Base-by-base conservation (phyloP, 108 stramenopile species). In the Cyclotella atomus region DNA sequence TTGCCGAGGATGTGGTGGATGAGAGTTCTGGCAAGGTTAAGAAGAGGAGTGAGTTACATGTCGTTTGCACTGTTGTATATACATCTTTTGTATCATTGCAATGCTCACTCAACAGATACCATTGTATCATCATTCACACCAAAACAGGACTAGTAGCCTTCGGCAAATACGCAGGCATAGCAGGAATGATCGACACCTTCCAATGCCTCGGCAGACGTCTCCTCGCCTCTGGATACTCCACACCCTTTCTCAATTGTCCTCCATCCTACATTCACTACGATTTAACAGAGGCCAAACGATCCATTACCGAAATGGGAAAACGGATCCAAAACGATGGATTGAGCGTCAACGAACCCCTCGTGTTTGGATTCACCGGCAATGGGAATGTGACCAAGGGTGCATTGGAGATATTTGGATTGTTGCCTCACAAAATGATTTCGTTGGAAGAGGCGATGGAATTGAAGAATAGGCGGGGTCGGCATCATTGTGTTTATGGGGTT, bases 81-180 rank as follows among this genome's bases (percentile, higher is more conserved):
- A 28, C 55, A 29, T 29, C 27, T 29, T 10, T n/a, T n/a, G n/a
- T n/a, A n/a, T n/a, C n/a, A n/a, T n/a, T n/a, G n/a, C n/a, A n/a
- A n/a, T n/a, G n/a, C n/a, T n/a, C n/a, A n/a, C n/a, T n/a, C n/a
- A n/a, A n/a, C n/a, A n/a, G n/a, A n/a, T n/a, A n/a, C n/a, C n/a
- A n/a, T n/a, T n/a, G n/a, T n/a, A n/a, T n/a, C 19, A 19, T 49
- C 47, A 28, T 47, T 3, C 15, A 65, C 30, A 3, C 10, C 61
- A 14, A 16, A 23, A 2, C 64, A 65, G 44, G 44, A n/a, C 60
- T 87, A 12, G 91, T 96, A 45, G 89, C 91, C n/a, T 96, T 96
- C 73, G 96, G 96, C n/a, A 68, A 83, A 45, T 96, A 80, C 71
- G 96, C 93, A 1, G 96, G 96, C n/a, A 73, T 88, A 17, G 96